Conservation (phyloP, 768 basidiomycete genomes). For the Russula sp. region DNA sequence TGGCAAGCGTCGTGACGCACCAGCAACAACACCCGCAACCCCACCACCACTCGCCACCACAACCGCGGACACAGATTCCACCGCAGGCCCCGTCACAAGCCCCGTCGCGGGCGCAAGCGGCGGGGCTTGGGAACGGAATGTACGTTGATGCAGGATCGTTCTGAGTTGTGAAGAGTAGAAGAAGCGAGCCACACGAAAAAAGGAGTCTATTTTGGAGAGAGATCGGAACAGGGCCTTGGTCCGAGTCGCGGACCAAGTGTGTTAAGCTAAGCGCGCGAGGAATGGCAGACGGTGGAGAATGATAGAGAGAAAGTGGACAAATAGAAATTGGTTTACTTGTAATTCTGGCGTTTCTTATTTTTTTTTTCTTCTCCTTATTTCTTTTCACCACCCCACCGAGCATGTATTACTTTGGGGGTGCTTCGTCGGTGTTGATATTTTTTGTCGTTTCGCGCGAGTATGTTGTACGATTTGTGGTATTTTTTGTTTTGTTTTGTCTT, state of each 20-base stretch:
- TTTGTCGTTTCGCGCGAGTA: background rate
- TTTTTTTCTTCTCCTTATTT: background rate
- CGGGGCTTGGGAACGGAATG: constrained; percentile 14
- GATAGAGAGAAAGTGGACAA: background rate
- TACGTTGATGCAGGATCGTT: constrained; percentile 18
- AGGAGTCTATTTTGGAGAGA: background rate
- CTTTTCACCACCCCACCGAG: too few relatives aligned
- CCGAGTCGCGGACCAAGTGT: background rate
- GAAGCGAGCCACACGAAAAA: background rate
- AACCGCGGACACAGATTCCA: background rate
- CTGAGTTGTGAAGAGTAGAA: background rate
- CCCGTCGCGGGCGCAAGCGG: background rate
- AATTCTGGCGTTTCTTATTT: background rate
- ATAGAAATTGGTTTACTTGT: background rate
- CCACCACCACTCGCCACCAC: constrained; percentile 8
- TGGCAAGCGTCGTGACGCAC: constrained; percentile 34
- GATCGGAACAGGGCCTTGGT: background rate
- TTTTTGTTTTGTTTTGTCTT: background rate
- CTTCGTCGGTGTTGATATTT: background rate
- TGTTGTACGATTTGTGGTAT: background rate
- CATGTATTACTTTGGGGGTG: background rate
- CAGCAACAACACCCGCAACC: constrained; percentile 11
- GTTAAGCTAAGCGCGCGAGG: background rate
- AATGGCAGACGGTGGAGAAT: background rate
- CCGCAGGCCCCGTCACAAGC: background rate